Base-by-base conservation (phyloP, 2,329 filamentous ascomycete species). In the Penicillium sclerotigenum region DNA sequence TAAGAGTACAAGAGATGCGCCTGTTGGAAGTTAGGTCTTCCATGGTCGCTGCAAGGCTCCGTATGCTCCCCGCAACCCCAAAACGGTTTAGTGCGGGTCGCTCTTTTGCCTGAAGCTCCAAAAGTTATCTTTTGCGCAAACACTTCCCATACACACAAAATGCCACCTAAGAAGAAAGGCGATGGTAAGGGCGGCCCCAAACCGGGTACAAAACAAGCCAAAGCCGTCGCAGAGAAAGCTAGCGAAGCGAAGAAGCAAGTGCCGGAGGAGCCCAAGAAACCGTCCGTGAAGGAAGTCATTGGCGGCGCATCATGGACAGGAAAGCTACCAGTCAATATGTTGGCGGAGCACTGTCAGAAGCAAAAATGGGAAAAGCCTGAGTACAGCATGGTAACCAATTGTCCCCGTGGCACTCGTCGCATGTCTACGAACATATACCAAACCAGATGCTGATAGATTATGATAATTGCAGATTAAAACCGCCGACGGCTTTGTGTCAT, bases 221-320 rank as follows among this genome's bases (percentile, higher is more conserved):
- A 77, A 67, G 70, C 71, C 37, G 69, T 72, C 33, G 70, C 71
- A 16, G 71, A 74, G 58, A 64, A 64, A 58, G 60, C 66, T 5
- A 58, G 63, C 26, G 68, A 71, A 52, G 68, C 54, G 38, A 66
- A 68, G 63, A 73, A 68, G 59, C 69, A 61, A 57, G 61, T 59
- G 54, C 67, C 71, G 16, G 74, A 76, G 37, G 73, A 75, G 59
- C 79, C 78, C n/a, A 85, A 84, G 71, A 84, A 82, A 64, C 83
- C 84, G 38, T 80, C 84, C 47, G 83, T 82, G 22, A 78, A 83
- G 73, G 90, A 95, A 65, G 79, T 99, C 62, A 96, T 99, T 68
- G 94, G 91, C 40, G 94, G 94, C 47, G 86, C 91, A 56, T 97
- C 91, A 65, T 99, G 94, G 94, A 99, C 94, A 0, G 94, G 94